Base-by-base conservation (phyloP, 2,329 filamentous ascomycete genomes). In the Trichoderma citrinoviride region DNA sequence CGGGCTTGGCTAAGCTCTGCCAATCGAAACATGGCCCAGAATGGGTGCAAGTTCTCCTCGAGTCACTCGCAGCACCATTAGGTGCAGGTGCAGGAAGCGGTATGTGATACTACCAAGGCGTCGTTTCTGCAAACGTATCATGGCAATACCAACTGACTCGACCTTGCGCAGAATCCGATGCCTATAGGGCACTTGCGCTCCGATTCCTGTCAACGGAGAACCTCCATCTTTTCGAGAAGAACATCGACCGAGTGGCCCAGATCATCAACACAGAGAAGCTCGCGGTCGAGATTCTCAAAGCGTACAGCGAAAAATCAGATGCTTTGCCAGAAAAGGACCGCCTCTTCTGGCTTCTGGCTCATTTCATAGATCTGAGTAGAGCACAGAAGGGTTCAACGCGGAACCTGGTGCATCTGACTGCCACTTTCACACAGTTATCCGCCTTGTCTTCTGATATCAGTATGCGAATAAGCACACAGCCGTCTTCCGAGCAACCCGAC, bases 301-400 rank as follows among this genome's bases (percentile, higher is more conserved):
- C 2, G 65, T 72, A 6, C 65, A 71, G 12, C 54, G 65, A 40
- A 21, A 41, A 49, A 43, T 40, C 41, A 43, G 43, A 64, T n/a
- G 2, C 23, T 0, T 66, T 70, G 2, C 68, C 71, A 14, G 72
- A 76, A 0, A 77, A 77, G 43, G 76, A 81, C 46, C 75, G 77
- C 10, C 82, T 86, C 43, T 75, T 92, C 44, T 89, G 87, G 81
- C 80, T 91, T 29, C 77, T 92, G 29, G 83, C 90, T 15, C 87
- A 90, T 70, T 89, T 89, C 68, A 83, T 91, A 66, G 82, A 84
- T 58, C 74, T 90, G 14, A 81, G 83, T 58, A 78, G 79, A 62
- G 75, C 74, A 10, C 76, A 75, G 52, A 69, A 70, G 15, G 72
- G 74, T 29, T 70, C 73, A 10, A 72, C 71, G 3, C 74, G 78